These are phyloP conservation scores for Amaranthus hypochondriacus DNA, from an alignment of 148 eudicot species.

Conservation along the genomic window DNA sequence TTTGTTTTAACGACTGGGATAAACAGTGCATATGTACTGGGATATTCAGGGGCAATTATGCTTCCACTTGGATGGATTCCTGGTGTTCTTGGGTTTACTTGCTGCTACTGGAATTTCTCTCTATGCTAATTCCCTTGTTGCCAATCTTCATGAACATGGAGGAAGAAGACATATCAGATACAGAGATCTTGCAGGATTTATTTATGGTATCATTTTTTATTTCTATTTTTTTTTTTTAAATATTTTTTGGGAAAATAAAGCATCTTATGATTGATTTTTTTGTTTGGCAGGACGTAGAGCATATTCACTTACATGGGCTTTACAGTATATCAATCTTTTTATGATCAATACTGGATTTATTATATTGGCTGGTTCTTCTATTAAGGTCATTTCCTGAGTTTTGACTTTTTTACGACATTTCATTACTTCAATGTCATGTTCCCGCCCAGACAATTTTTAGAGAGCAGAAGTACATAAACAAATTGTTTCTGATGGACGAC, in stretches of 20 bases:
- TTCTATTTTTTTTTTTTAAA: neutral
- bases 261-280: neutral
- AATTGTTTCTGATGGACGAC: no score
- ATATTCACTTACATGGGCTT: conserved; percentile 71
- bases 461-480: no score
- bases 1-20: conserved; percentile 82
- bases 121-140: conserved; percentile 78
- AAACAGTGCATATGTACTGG: conserved; percentile 87
- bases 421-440: no score
- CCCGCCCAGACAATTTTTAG: no score
- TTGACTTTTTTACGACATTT: neutral
- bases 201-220: conserved; percentile 49
- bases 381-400: conserved; percentile 43
- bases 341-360: conserved; percentile 85
- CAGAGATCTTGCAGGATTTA: conserved; percentile 76
- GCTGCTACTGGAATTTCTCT: conserved; percentile 60
- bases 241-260: neutral
- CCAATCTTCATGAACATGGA: conserved; percentile 79
- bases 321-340: conserved; percentile 84
- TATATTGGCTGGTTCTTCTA: conserved; percentile 74
- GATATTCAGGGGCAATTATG: conserved; percentile 80
- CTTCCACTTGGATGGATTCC: conserved; percentile 86
- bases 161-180: conserved; percentile 89
- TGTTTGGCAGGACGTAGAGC: conserved; percentile 55
- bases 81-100: conserved; percentile 66